Conservation (phyloP, 1,284 basidiomycete species). For the Ceratobasidium sp. region DNA sequence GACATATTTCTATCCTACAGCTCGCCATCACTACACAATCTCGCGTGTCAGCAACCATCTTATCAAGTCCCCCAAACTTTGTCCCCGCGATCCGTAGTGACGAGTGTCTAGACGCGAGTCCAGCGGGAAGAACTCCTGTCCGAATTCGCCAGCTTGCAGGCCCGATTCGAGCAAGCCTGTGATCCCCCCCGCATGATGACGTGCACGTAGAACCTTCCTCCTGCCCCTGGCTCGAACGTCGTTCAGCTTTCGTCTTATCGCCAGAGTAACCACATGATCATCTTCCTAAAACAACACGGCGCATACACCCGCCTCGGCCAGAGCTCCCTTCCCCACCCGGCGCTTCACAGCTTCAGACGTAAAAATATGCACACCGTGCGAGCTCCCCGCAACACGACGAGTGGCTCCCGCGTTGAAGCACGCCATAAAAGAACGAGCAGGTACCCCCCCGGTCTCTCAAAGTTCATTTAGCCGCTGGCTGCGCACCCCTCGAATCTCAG, state of each 20-base stretch:
- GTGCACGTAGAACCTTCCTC: background rate
- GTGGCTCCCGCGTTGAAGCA: background rate
- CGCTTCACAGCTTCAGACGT: slow-evolving; percentile 4
- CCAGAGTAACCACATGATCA: background rate
- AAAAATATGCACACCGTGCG: background rate
- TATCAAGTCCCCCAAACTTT: slow-evolving; percentile 31
- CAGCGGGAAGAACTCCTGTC: background rate
- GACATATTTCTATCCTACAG: background rate
- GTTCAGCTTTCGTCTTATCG: background rate
- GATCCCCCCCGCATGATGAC: slow-evolving; percentile 15
- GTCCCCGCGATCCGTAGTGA: slow-evolving; percentile 19
- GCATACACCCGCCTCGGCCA: slow-evolving; percentile 4
- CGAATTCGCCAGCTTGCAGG: background rate
- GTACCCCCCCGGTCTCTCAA: background rate
- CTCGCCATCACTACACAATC: slow-evolving; percentile 11
- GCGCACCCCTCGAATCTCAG: slow-evolving; percentile 4
- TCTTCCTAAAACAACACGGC: background rate
- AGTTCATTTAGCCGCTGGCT: background rate
- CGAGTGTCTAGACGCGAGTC: slow-evolving; percentile 16
- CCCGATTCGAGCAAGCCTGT: slow-evolving; percentile 19
- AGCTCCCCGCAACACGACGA: slow-evolving; percentile 4
- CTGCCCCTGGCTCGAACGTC: slow-evolving; percentile 1
- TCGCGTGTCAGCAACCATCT: slow-evolving; percentile 13
- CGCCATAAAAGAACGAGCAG: background rate
- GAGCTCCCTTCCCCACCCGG: slow-evolving; percentile 6